Evolutionary conservation across 2,329 filamentous ascomycete species (phyloP).

Genomic region (Colletotrichum sp.): DNA sequence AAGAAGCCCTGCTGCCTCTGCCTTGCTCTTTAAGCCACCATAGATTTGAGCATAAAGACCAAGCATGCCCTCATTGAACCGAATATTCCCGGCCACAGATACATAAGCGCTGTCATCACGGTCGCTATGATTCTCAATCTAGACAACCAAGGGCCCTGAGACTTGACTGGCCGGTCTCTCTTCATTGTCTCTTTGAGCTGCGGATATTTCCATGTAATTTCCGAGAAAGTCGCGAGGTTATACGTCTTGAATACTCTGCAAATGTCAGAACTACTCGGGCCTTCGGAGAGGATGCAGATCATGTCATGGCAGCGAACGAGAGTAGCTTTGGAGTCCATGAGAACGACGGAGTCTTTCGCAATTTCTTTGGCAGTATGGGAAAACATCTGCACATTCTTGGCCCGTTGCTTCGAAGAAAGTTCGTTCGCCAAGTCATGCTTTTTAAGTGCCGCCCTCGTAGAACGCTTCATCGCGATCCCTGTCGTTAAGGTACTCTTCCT

Average conservation of each 20-base stretch:
- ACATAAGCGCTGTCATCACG: fast-evolving
- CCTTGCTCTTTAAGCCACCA: neutral
- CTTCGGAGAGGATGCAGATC: fast-evolving
- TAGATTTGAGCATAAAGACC: neutral
- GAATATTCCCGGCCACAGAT: neutral
- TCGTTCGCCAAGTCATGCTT: neutral
- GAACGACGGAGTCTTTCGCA: fast-evolving
- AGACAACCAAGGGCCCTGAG: fast-evolving
- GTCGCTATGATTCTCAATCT: fast-evolving
- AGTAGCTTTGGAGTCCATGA: fast-evolving
- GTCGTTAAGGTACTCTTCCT: neutral
- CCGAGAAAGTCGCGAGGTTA: fast-evolving
- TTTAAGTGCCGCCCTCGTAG: neutral
- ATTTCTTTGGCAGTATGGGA: neutral
- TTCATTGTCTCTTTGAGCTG: neutral
- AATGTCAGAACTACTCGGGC: fast-evolving
- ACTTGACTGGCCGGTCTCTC: fast-evolving
- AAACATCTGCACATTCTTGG: neutral
- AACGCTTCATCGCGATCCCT: neutral
- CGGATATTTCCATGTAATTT: fast-evolving
- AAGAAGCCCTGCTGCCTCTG: neutral
- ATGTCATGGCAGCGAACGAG: neutral
- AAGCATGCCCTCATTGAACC: neutral
- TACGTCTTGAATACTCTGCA: neutral
- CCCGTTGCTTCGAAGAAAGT: fast-evolving